phyloP scores from a whole-genome alignment of 2,329 filamentous ascomycete species.

The Cadophora gregata region DNA sequence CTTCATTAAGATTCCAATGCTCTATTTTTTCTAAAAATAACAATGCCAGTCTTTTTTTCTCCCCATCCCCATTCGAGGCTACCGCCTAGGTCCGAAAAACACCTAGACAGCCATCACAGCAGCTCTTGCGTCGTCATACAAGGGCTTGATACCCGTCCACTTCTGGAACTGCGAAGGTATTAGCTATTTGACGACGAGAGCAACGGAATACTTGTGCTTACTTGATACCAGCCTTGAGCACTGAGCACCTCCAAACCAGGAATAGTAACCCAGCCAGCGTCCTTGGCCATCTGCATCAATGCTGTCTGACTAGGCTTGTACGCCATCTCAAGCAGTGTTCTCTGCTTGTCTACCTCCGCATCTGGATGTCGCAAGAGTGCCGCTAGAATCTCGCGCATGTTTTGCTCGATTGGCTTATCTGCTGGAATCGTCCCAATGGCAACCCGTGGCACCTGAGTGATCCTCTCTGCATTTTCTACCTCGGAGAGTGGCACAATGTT shows the following conservation, averaged over 20 bases:
- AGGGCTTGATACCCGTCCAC: conserved; percentile 82
- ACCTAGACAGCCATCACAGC: conserved; percentile 53
- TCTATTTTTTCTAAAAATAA: not conserved
- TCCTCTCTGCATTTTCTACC: conserved; percentile 54
- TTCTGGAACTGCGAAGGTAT: conserved; percentile 66
- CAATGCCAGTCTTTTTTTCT: not conserved
- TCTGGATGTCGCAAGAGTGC: conserved; percentile 54
- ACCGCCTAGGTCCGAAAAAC: not conserved
- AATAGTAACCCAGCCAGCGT: conserved; percentile 81
- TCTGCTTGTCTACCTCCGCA: conserved; percentile 44
- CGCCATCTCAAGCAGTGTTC: conserved; percentile 89
- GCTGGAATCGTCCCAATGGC: conserved; percentile 92
- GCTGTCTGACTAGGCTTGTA: conserved; percentile 88
- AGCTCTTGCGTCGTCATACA: conserved; percentile 72
- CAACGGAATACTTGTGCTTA: conserved; percentile 49
- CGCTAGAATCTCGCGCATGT: conserved; percentile 69
- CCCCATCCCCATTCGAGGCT: not conserved
- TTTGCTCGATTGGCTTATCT: conserved; percentile 78
- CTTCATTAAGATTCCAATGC: not conserved
- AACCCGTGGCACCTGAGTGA: conserved; percentile 66
- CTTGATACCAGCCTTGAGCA: conserved; percentile 88
- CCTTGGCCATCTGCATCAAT: conserved; percentile 81
- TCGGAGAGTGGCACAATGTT: conserved; percentile 69
- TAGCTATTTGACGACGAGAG: not conserved
- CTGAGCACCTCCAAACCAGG: conserved; percentile 88